Base-by-base conservation (phyloP, 805 yeast species). In the Yamadazyma philogaea region DNA sequence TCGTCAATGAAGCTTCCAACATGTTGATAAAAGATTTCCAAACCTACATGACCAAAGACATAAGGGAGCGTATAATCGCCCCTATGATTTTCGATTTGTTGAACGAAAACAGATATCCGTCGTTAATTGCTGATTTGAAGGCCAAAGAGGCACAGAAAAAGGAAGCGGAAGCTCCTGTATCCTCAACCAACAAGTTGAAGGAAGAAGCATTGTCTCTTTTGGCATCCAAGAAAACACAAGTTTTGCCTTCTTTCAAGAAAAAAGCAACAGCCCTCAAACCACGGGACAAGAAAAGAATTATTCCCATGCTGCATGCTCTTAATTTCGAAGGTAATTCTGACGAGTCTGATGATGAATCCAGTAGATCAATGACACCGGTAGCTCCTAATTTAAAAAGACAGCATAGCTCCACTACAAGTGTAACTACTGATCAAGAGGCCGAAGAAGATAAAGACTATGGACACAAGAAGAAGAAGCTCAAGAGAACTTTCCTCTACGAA, bases 1-100 rank as follows among this genome's bases (percentile, higher is more conserved):
- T 78, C 1, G 63, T 81, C 2, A 77, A 75, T 15, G 86, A 81
- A 36, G 83, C 96, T 0, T 70, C 77, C 1, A 64, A 72, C 17
- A 63, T 74, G 40, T 65, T 89, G 37, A 56, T 81, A 19, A 78
- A 75, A 42, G 96, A 88, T 49, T 70, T 88, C 39, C 78, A 78
- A 45, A 65, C 68, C 8, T 79, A 81, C 36, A 59, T 88, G 34
- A 64, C 79, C 16, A 82, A 83, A 46, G 95, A 88, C 61, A 76
- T 88, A 18, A 71, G 85, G 50, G 91, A 81, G 53, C 76, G 87
- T 46, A 63, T 85, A 3, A 74, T 87, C 18, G 89, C 85, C 0
- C 87, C 93, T 0, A 70, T 74, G 1, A 76, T 88, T 14, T 68
- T 84, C 41, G 81, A 81, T 22, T 61, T 75, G 15, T 67, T 88